Conservation (phyloP, 805 yeast species). For the Yarrowia alimentaria region DNA sequence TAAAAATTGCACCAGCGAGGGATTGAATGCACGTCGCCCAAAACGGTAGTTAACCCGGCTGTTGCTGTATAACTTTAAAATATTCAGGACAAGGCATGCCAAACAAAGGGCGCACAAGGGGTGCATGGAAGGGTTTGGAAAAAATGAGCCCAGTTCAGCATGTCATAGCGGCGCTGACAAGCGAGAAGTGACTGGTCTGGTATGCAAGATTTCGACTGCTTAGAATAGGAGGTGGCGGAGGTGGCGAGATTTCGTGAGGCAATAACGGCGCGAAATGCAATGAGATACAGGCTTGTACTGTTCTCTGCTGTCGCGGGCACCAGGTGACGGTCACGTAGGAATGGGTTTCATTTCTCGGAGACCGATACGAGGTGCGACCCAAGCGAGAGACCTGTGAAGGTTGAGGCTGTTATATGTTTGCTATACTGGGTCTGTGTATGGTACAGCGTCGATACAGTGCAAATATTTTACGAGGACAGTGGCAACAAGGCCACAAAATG, state of each 20-base stretch:
- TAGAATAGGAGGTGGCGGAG: neutral
- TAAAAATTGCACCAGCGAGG: conserved; percentile 23
- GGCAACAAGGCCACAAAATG: neutral
- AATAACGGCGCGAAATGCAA: neutral
- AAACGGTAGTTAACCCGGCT: conserved; percentile 25
- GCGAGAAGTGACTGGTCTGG: conserved; percentile 3
- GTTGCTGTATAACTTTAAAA: conserved; percentile 15
- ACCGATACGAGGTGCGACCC: neutral
- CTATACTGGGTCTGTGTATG: conserved; percentile 14
- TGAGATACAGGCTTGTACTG: too few species aligned
- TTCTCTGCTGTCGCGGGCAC: neutral
- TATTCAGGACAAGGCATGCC: neutral
- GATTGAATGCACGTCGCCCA: conserved; percentile 27
- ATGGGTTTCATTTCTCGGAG: conserved; percentile 1
- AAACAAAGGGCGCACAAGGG: conserved; percentile 8
- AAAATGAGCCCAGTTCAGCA: conserved; percentile 19
- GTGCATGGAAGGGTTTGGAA: conserved; percentile 26
- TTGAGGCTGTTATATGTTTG: conserved; percentile 22
- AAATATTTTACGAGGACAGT: neutral
- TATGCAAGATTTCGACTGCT: neutral
- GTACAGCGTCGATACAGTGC: conserved; percentile 5
- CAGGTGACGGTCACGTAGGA: conserved; percentile 2
- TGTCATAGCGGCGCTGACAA: conserved; percentile 9
- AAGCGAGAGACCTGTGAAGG: neutral
- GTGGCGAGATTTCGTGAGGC: neutral